Evolutionary conservation across 164 flowering plant species (phyloP).

Genomic region (Taxillus chinensis): DNA sequence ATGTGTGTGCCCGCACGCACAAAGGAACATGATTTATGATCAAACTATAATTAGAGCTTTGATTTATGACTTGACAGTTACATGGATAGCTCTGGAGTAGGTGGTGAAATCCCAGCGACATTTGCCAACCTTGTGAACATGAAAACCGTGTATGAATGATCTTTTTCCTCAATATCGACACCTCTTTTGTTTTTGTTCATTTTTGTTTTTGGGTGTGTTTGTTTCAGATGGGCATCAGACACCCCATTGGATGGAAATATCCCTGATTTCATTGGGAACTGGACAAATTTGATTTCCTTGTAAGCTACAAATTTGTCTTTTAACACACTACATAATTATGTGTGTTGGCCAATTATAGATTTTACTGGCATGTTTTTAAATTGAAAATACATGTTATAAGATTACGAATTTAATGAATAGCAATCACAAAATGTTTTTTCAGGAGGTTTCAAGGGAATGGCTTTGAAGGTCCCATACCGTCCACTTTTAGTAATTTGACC

Average conservation of each 20-base stretch:
- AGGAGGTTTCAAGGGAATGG: conserved; percentile 21
- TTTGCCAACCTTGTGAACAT: conserved; percentile 20
- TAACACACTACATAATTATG: background rate
- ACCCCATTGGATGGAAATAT: conserved; percentile 10
- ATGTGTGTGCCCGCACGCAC: too few relatives aligned
- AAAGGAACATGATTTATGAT: conserved; percentile 13
- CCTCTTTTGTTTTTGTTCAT: background rate
- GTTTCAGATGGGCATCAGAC: conserved; percentile 15
- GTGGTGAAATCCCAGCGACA: conserved; percentile 34
- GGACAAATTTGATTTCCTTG: conserved; percentile 8
- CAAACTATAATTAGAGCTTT: conserved; percentile 40
- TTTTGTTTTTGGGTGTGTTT: background rate
- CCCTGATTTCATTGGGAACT: conserved; percentile 14
- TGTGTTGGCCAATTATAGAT: background rate
- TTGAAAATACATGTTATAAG: too few relatives aligned
- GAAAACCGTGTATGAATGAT: conserved; percentile 19
- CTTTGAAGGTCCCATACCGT: conserved; percentile 23
- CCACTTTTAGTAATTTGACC: conserved; percentile 12
- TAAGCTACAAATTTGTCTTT: background rate
- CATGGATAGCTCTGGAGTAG: conserved; percentile 26
- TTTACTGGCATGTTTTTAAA: too few relatives aligned
- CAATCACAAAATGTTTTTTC: background rate
- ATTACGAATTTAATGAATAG: too few relatives aligned
- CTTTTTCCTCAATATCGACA: background rate
- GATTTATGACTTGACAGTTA: conserved; percentile 11